phyloP scores from a whole-genome alignment of 208 protist species.

The Trypanosomatidae sp. region DNA sequence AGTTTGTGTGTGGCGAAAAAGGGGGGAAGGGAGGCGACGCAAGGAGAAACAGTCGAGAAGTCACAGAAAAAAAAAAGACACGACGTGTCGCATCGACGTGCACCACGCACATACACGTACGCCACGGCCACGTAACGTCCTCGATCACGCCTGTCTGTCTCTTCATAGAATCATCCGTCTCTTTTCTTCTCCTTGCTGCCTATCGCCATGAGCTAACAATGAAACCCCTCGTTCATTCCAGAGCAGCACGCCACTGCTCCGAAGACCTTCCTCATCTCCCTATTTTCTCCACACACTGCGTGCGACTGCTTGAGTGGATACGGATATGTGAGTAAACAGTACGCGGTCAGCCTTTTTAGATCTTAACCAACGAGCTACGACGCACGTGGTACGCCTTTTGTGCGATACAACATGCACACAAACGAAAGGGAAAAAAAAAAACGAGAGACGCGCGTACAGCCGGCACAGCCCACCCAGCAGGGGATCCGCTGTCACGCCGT shows the following conservation, averaged over 20 bases:
- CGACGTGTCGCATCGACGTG: background rate
- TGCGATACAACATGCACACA: background rate
- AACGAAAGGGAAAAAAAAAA: background rate
- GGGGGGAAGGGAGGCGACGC: background rate
- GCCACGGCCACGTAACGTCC: background rate
- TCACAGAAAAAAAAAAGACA: background rate
- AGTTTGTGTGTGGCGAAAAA: background rate
- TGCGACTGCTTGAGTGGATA: background rate
- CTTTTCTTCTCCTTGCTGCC: background rate
- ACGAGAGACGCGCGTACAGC: background rate
- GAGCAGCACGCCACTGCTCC: background rate
- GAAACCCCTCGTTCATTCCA: background rate
- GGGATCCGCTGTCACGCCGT: background rate
- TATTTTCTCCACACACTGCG: background rate
- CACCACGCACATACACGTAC: background rate
- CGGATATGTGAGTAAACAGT: background rate
- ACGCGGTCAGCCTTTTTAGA: background rate
- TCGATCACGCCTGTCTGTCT: background rate
- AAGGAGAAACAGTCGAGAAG: background rate
- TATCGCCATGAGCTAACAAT: background rate
- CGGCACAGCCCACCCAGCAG: background rate
- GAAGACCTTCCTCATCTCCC: background rate
- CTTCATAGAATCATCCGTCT: background rate
- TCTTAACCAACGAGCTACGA: constrained; percentile 2
- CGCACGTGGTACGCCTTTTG: background rate